Conservation (phyloP, 345 rosid genomes). For the Eutrema heterophyllum region DNA sequence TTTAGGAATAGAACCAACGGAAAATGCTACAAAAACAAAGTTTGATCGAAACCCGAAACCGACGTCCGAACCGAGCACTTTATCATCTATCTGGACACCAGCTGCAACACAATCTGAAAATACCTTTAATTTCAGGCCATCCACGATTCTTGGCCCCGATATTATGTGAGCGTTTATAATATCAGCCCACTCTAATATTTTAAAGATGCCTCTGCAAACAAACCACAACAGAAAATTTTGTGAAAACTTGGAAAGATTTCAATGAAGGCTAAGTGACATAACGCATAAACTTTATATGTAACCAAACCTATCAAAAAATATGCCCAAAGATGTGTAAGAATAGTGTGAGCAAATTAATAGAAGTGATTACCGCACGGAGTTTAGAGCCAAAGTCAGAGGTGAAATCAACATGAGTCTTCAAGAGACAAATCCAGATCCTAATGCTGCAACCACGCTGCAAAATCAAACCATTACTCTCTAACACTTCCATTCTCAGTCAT, state of each 20-base stretch:
- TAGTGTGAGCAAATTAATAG: neutral
- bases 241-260: neutral
- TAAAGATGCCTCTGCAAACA: slow-evolving; percentile 71
- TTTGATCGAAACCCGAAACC: too few relatives aligned
- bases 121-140: slow-evolving; percentile 90
- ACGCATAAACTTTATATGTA: neutral
- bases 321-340: neutral
- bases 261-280: neutral
- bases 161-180: slow-evolving; percentile 85
- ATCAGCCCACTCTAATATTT: slow-evolving; percentile 92
- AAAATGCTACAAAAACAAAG: too few relatives aligned
- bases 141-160: slow-evolving; percentile 94
- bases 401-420: slow-evolving; percentile 97
- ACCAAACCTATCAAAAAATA: neutral
- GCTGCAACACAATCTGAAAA: too few relatives aligned
- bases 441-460: slow-evolving; percentile 86
- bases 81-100: too few relatives aligned
- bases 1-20: too few relatives aligned
- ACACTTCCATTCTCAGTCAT: neutral
- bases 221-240: neutral
- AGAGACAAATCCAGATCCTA: slow-evolving; percentile 93
- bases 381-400: slow-evolving; percentile 86
- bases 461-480: neutral
- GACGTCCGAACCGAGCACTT: too few relatives aligned
- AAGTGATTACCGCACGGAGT: slow-evolving; percentile 58